These are phyloP conservation scores for Parachaetomium inaequale DNA, from an alignment of 495 filamentous ascomycete genomes.

Conservation along the genomic window DNA sequence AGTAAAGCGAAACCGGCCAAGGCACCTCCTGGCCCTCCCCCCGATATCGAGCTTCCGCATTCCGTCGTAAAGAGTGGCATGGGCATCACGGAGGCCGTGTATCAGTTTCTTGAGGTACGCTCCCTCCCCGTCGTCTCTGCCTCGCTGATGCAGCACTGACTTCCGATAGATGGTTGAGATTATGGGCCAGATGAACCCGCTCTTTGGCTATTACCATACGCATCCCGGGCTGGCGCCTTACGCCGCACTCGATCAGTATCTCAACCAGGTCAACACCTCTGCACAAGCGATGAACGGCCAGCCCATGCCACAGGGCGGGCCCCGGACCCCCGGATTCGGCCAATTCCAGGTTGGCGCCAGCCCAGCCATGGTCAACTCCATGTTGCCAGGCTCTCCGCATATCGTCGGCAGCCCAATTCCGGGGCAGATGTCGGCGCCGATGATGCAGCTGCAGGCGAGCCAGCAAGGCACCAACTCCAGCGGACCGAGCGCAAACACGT, in stretches of 20 bases:
- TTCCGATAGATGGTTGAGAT: slow-evolving; percentile 63
- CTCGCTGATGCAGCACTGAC: slow-evolving; percentile 6
- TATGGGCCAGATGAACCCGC: slow-evolving; percentile 66
- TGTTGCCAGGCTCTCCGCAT: slow-evolving; percentile 59
- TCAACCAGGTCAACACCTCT: slow-evolving; percentile 39
- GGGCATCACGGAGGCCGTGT: slow-evolving; percentile 58
- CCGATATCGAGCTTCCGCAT: slow-evolving; percentile 57
- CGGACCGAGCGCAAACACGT: slow-evolving; percentile 77
- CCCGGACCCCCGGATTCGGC: slow-evolving; percentile 46
- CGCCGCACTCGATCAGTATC: slow-evolving; percentile 59
- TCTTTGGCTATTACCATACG: slow-evolving; percentile 59
- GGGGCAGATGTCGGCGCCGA: slow-evolving; percentile 57
- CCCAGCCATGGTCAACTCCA: slow-evolving; percentile 52
- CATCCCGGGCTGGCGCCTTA: slow-evolving; percentile 58
- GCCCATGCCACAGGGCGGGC: slow-evolving; percentile 37
- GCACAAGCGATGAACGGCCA: slow-evolving; percentile 42
- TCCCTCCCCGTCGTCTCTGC: not conserved
- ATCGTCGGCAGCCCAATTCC: slow-evolving; percentile 52
- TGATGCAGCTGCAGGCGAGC: slow-evolving; percentile 69
- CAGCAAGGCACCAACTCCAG: slow-evolving; percentile 68
- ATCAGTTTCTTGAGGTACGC: slow-evolving; percentile 66
- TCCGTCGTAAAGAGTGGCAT: slow-evolving; percentile 58
- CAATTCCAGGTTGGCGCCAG: slow-evolving; percentile 54
- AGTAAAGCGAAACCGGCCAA: slow-evolving; percentile 52
- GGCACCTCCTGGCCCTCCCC: slow-evolving; percentile 48